phyloP scores from a whole-genome alignment of 306 rosid genomes.

The Ammopiptanthus mongolicus region DNA sequence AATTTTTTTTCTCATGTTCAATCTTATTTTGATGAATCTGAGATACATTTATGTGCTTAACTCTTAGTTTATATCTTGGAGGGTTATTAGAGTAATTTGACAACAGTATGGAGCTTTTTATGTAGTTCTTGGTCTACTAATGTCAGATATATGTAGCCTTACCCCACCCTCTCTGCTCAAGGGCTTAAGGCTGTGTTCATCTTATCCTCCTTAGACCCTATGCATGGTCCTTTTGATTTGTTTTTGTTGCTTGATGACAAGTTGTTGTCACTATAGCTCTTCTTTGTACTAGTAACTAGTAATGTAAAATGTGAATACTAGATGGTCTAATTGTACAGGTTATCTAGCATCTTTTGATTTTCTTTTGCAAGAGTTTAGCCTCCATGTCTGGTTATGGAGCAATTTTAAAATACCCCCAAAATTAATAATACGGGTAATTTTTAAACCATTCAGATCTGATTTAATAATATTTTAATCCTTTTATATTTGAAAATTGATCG shows the following conservation, averaged over 20 bases:
- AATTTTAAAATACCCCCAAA: not conserved
- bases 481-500: not conserved
- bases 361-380: not conserved
- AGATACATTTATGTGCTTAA: constrained; percentile 5
- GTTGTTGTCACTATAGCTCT: not conserved
- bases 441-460: not conserved
- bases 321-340: not conserved
- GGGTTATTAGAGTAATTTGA: constrained; percentile 6
- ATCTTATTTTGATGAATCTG: not conserved
- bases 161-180: not conserved
- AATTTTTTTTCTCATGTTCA: not conserved
- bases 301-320: not conserved
- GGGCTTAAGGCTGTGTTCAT: no score
- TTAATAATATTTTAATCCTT: no score
- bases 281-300: not conserved
- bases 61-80: not conserved
- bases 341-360: constrained; percentile 6
- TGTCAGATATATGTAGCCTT: not conserved
- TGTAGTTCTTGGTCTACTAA: not conserved
- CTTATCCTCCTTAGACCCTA: no score
- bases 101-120: not conserved
- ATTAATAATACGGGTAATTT: no score
- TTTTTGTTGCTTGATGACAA: constrained; percentile 11
- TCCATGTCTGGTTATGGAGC: not conserved
- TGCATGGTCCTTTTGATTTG: not conserved